These are phyloP conservation scores for Phytopythium mirpurense DNA, from an alignment of 352 stramenopile species.

Conservation along the genomic window DNA sequence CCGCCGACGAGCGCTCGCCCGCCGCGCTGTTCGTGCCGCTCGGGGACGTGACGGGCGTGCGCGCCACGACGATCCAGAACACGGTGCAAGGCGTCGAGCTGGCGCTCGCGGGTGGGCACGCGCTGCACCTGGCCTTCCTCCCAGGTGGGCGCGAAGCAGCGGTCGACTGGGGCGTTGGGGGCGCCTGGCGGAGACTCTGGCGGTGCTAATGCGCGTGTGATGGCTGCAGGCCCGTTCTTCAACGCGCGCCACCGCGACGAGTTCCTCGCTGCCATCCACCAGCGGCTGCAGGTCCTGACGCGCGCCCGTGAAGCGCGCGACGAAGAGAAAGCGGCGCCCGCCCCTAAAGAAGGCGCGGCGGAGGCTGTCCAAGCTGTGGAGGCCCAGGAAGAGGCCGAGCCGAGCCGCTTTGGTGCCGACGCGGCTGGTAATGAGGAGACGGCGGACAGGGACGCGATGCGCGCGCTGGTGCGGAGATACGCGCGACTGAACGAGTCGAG, in stretches of 20 bases:
- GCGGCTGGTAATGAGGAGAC: background rate
- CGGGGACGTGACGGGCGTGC: conserved; percentile 19
- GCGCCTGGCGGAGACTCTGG: background rate
- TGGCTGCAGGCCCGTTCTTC: conserved; percentile 22
- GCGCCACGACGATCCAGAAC: conserved; percentile 36
- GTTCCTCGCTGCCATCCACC: conserved; percentile 23
- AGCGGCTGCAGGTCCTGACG: background rate
- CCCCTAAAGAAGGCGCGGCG: too few relatives aligned
- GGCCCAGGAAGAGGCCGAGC: background rate
- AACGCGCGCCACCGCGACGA: conserved; percentile 34
- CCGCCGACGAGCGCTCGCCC: conserved; percentile 13
- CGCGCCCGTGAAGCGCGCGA: background rate
- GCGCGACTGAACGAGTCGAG: conserved; percentile 27
- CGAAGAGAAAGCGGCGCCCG: too few relatives aligned
- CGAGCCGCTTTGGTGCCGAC: background rate
- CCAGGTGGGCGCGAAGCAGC: conserved; percentile 40
- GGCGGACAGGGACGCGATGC: conserved; percentile 16
- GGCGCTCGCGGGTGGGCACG: conserved; percentile 19
- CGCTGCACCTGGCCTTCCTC: conserved; percentile 64
- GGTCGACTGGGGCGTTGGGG: background rate
- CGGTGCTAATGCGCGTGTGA: background rate
- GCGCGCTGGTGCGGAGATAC: conserved; percentile 38
- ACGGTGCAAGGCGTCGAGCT: conserved; percentile 34
- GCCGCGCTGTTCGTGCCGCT: conserved; percentile 29
- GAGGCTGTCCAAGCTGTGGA: background rate